Conservation (phyloP, 148 eudicot species). For the Rhododendron simsii region DNA sequence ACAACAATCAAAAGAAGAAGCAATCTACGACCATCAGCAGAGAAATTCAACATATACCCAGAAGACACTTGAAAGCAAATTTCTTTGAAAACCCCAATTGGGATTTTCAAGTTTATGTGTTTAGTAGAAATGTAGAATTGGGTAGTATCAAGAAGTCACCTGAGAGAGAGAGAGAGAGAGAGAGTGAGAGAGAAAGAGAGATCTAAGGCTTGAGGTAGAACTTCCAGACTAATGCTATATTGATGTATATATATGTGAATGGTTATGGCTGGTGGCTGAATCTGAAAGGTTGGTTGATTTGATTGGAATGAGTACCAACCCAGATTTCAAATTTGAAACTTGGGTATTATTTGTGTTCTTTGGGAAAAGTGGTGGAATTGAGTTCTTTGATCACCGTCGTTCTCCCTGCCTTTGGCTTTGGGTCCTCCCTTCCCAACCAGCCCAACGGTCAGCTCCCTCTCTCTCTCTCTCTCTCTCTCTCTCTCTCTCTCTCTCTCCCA, state of each 20-base stretch:
- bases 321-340: slow-evolving; percentile 11
- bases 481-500: not conserved
- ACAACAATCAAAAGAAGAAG: slow-evolving; percentile 2
- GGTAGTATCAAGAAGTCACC: slow-evolving; percentile 1
- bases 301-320: not conserved
- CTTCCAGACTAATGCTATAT: not conserved
- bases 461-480: not conserved
- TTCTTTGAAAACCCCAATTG: slow-evolving; percentile 7
- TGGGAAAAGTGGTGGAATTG: not conserved
- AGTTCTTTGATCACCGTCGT: not conserved
- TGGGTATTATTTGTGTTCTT: not conserved
- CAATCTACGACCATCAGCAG: slow-evolving; percentile 10
- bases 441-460: slow-evolving; percentile 4
- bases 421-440: not conserved
- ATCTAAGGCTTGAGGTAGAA: slow-evolving; percentile 7
- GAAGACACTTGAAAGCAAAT: not conserved
- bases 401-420: not conserved
- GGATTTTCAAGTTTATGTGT: not conserved
- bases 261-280: too few species aligned
- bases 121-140: not conserved
- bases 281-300: not conserved
- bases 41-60: slow-evolving; percentile 12
- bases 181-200: not conserved
- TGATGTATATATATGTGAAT: not conserved
- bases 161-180: not conserved